A percentile compares a stretch with the other conserved stretches of the same genome.
Evolutionary conservation across 2,329 filamentous ascomycete genomes (phyloP).

Genomic region (Colletotrichum eleusines): DNA sequence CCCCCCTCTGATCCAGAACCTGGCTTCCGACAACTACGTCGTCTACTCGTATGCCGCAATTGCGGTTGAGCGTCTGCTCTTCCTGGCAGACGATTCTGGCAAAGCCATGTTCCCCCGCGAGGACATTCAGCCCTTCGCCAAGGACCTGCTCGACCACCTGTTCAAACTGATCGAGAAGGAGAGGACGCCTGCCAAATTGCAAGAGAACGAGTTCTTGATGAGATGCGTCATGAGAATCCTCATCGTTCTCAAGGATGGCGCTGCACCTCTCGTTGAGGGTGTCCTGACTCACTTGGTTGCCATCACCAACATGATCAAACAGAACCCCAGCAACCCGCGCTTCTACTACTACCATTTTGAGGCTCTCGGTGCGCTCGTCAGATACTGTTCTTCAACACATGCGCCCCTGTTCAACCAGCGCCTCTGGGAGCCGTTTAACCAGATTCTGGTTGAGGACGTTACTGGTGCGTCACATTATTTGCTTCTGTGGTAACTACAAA

Average conservation of each 20-base stretch:
- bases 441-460: constrained; percentile 84
- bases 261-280: constrained; percentile 78
- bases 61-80: constrained; percentile 92
- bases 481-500: neutral
- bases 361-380: constrained; percentile 88
- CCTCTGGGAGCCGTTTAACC: constrained; percentile 86
- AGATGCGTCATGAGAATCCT: constrained; percentile 98
- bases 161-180: constrained; percentile 93
- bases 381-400: constrained; percentile 75
- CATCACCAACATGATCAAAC: constrained; percentile 91
- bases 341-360: constrained; percentile 99
- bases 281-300: constrained; percentile 87
- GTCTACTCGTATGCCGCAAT: constrained; percentile 98
- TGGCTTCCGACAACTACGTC: constrained; percentile 91
- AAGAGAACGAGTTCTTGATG: constrained; percentile 99
- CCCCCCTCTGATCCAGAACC: constrained; percentile 88
- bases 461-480: constrained; percentile 66
- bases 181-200: constrained; percentile 87
- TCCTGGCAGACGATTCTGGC: constrained; percentile 80
- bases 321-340: constrained; percentile 95
- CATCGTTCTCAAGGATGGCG: constrained; percentile 89
- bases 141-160: constrained; percentile 88
- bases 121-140: constrained; percentile 84
- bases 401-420: constrained; percentile 81
- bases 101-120: constrained; percentile 83